Evolutionary conservation across 1,139 yeast genomes (phyloP).

Genomic region (Eremothecium gossypii): DNA sequence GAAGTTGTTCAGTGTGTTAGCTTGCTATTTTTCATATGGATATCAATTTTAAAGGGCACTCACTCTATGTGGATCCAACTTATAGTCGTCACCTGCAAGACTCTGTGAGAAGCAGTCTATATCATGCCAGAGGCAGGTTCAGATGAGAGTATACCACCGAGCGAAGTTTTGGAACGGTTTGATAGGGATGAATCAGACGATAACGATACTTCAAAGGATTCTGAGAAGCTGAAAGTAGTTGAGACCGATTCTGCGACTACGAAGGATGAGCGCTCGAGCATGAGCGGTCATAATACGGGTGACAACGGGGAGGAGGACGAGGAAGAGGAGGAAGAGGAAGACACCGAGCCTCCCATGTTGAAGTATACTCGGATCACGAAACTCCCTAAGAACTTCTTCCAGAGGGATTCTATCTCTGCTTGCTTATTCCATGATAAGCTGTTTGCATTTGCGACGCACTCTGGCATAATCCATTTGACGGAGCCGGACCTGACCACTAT

Average conservation of each 20-base stretch:
- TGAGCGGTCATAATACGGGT: conserved; percentile 17
- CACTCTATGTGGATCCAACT: too few relatives aligned
- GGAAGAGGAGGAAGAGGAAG: conserved; percentile 38
- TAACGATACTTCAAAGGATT: conserved; percentile 12
- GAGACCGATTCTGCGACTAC: conserved; percentile 4
- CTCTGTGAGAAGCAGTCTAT: too few relatives aligned
- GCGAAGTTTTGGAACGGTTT: conserved; percentile 8
- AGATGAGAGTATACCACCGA: too few relatives aligned
- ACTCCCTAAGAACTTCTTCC: conserved; percentile 60
- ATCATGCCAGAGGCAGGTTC: too few relatives aligned
- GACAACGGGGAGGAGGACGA: conserved; percentile 30
- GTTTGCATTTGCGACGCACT: conserved; percentile 79
- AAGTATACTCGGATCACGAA: conserved; percentile 61
- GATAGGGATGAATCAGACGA: conserved; percentile 12
- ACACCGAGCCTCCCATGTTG: conserved; percentile 62
- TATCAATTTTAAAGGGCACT: too few relatives aligned
- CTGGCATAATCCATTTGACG: conserved; percentile 70
- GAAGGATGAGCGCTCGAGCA: neutral
- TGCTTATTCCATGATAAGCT: conserved; percentile 49
- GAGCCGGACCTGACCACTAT: conserved; percentile 48
- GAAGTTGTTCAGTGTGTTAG: too few relatives aligned
- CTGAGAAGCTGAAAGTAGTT: conserved; percentile 8
- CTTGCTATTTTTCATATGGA: too few relatives aligned
- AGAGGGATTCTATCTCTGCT: conserved; percentile 68
- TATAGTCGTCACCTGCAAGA: too few relatives aligned